A percentile compares a stretch with the other conserved stretches of the same genome.
phyloP scores from a whole-genome alignment of 805 yeast species.

The Monosporozyma yasuniensis region DNA sequence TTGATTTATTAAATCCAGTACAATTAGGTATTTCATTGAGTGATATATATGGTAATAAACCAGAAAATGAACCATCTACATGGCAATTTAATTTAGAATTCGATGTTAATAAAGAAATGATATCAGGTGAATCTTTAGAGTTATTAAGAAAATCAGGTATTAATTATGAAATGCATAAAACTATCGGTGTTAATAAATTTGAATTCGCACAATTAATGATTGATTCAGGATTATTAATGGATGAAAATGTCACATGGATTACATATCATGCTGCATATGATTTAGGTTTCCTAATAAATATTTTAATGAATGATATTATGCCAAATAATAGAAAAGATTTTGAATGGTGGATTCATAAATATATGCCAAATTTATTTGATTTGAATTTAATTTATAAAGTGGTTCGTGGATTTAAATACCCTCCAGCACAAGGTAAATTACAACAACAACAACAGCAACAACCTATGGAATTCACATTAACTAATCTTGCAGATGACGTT shows the following conservation, averaged over 20 bases:
- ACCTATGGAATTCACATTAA: slow-evolving; percentile 31
- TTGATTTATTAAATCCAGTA: slow-evolving; percentile 75
- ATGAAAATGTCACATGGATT: slow-evolving; percentile 65
- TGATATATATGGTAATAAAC: slow-evolving; percentile 60
- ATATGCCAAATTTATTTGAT: slow-evolving; percentile 78
- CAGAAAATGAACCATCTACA: slow-evolving; percentile 61
- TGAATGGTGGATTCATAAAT: slow-evolving; percentile 55
- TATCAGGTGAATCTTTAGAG: slow-evolving; percentile 74
- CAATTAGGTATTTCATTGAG: slow-evolving; percentile 77
- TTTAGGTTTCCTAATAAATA: slow-evolving; percentile 75
- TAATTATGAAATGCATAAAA: slow-evolving; percentile 65
- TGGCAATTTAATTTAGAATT: slow-evolving; percentile 95
- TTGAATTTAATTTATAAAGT: slow-evolving; percentile 48
- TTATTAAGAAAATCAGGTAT: slow-evolving; percentile 74
- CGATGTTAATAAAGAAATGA: slow-evolving; percentile 73
- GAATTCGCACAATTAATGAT: slow-evolving; percentile 78
- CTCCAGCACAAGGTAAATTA: slow-evolving; percentile 8
- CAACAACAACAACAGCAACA: slow-evolving; percentile 15
- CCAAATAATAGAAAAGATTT: slow-evolving; percentile 78
- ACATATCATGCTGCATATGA: slow-evolving; percentile 94
- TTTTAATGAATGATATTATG: slow-evolving; percentile 64
- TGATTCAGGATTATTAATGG: slow-evolving; percentile 76
- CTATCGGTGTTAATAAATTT: slow-evolving; percentile 67
- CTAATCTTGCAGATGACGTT: slow-evolving; percentile 60
- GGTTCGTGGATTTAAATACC: slow-evolving; percentile 20